Base-by-base conservation (phyloP, 805 yeast species). In the Candida hungchunana region DNA sequence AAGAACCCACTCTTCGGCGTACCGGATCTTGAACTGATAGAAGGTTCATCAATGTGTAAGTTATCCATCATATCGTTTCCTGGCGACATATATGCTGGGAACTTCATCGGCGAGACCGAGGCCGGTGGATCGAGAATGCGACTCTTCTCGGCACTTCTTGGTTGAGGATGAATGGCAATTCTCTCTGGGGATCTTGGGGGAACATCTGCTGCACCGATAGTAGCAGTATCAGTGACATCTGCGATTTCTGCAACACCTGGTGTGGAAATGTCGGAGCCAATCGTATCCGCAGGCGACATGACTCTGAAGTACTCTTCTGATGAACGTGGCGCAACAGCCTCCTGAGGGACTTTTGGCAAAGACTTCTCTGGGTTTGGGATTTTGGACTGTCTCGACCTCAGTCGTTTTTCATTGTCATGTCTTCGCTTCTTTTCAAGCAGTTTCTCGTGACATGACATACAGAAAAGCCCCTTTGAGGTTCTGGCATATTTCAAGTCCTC, bases 401-500 rank as follows among this genome's bases (percentile, higher is more conserved):
- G 19, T 39, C 36, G 40, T 26, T 53, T 56, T 50, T 43, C 59
- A 41, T 50, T 51, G 47, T 78, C 83, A 47, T 79, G 75, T 44
- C 74, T 70, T 48, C 77, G 79, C 63, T 87, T 81, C 54, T 80
- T 81, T 29, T 81, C 88, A 55, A 89, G 62, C 41, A 90, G 63
- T 47, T 78, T 74, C 53, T 86, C 89, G 61, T 93, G 97, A 59
- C 98, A 90, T 19, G 73, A 68, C 86, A 89, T 86, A 61, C 98
- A 90, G 55, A 87, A 89, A 29, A 90, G 66, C 0, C 97, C 97
- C 52, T 84, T 89, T 27, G 89, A 80, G 1, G 97, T 90, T 54
- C 95, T 73, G 12, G 97, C 97, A 58, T 93, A 93, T 47, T 88
- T 71, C 46, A 89, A 65, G 60, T 90, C 95, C 53, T 83, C 94